These are phyloP conservation scores for Ophiobolus disseminans DNA, from an alignment of 2,329 filamentous ascomycete species.

Conservation along the genomic window DNA sequence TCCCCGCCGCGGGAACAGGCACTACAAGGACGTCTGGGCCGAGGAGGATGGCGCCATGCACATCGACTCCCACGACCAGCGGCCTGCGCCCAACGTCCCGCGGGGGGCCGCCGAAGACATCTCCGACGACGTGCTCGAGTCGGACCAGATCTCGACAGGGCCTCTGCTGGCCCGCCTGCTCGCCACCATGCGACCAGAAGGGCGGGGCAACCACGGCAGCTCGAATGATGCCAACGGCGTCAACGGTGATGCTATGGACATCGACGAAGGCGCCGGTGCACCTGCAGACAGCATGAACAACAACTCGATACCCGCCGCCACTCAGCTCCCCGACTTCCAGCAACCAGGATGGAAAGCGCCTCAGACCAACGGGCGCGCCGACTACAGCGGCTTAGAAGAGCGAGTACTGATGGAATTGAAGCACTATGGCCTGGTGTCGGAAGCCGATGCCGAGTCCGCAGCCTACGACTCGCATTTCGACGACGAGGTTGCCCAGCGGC, in stretches of 20 bases:
- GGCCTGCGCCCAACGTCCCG: slow-evolving; percentile 78
- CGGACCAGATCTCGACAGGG: slow-evolving; percentile 86
- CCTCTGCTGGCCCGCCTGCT: slow-evolving; percentile 84
- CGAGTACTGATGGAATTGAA: slow-evolving; percentile 89
- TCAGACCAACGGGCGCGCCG: slow-evolving; percentile 71
- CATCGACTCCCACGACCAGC: slow-evolving; percentile 72
- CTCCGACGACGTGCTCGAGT: slow-evolving; percentile 84
- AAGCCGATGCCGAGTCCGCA: slow-evolving; percentile 69
- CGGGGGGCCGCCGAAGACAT: slow-evolving; percentile 87
- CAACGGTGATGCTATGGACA: slow-evolving; percentile 57
- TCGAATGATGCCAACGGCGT: slow-evolving; percentile 63
- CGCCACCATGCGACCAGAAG: slow-evolving; percentile 80
- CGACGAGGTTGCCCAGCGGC: slow-evolving; percentile 88
- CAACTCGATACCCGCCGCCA: slow-evolving; percentile 67
- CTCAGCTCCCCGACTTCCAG: slow-evolving; percentile 79
- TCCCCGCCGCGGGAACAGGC: slow-evolving; percentile 80
- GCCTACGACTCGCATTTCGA: slow-evolving; percentile 92
- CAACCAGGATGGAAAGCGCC: slow-evolving; percentile 81
- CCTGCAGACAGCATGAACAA: slow-evolving; percentile 45
- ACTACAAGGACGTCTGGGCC: slow-evolving; percentile 91
- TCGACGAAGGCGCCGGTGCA: slow-evolving; percentile 52
- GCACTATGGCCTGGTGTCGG: slow-evolving; percentile 86
- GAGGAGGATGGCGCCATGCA: slow-evolving; percentile 87
- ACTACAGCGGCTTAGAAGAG: slow-evolving; percentile 87
- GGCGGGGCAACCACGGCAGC: slow-evolving; percentile 62